phyloP scores from a whole-genome alignment of 1,284 basidiomycete species.

The Neotropicomus parvogracilis region DNA sequence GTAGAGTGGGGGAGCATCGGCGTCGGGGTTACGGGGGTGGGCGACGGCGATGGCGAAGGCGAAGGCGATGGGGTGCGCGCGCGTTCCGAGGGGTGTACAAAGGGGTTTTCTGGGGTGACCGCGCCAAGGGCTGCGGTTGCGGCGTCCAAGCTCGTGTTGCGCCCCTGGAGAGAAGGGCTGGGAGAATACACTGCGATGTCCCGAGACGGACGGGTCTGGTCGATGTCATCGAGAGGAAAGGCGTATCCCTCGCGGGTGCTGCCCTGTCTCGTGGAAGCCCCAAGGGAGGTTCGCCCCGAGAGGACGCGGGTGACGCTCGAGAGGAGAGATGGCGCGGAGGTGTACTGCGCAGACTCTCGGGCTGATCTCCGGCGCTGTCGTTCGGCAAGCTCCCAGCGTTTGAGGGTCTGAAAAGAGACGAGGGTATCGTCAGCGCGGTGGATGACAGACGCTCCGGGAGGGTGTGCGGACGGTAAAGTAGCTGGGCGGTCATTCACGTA shows the following conservation, averaged over 20 bases:
- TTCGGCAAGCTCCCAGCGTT: slow-evolving; percentile 70
- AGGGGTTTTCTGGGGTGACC: slow-evolving; percentile 42
- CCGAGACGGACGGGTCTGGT: slow-evolving; percentile 31
- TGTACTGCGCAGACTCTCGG: slow-evolving; percentile 43
- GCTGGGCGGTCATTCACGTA: slow-evolving; percentile 32
- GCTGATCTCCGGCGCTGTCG: slow-evolving; percentile 63
- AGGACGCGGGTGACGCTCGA: slow-evolving; percentile 51
- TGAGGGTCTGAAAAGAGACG: slow-evolving; percentile 51
- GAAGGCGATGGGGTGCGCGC: not conserved
- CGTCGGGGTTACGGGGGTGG: slow-evolving; percentile 3
- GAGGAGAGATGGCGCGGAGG: slow-evolving; percentile 45
- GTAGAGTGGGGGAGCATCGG: too few species aligned
- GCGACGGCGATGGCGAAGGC: not conserved
- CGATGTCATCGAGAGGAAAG: slow-evolving; percentile 52
- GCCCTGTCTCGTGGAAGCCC: slow-evolving; percentile 25
- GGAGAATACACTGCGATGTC: slow-evolving; percentile 38
- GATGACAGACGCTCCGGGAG: too few species aligned
- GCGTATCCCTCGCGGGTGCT: slow-evolving; percentile 33
- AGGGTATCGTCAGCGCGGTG: too few species aligned
- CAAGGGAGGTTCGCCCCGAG: slow-evolving; percentile 24
- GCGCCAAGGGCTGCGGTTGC: not conserved
- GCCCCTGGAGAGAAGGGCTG: slow-evolving; percentile 32
- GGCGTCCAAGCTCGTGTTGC: slow-evolving; percentile 18
- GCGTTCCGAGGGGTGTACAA: slow-evolving; percentile 44
- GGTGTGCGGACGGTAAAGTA: too few species aligned